Evolutionary conservation across 2,329 filamentous ascomycete genomes (phyloP).

Genomic region (Hypoxylon sp.): DNA sequence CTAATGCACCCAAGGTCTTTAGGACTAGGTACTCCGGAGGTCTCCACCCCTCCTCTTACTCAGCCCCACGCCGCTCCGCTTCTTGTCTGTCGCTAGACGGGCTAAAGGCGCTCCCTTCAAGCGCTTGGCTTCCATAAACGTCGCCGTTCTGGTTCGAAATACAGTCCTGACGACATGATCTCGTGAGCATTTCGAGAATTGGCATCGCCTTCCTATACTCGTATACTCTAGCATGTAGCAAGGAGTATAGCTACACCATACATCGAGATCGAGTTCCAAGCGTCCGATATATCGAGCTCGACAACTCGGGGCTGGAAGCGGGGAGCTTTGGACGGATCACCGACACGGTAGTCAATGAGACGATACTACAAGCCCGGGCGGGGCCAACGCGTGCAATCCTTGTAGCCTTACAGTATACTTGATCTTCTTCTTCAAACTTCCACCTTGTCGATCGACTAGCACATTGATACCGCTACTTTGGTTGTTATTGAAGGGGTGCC

Average conservation of each 20-base stretch:
- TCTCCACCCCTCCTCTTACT: slow-evolving; percentile 38
- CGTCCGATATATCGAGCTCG: slow-evolving; percentile 26
- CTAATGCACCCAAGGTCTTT: slow-evolving; percentile 5
- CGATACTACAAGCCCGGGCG: slow-evolving; percentile 14
- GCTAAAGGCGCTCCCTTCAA: slow-evolving; percentile 31
- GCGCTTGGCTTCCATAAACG: slow-evolving; percentile 19
- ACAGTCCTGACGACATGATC: slow-evolving; percentile 30
- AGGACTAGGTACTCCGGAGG: slow-evolving; percentile 25
- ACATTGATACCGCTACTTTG: slow-evolving; percentile 16
- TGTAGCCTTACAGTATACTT: background rate
- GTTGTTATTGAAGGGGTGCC: slow-evolving; percentile 20
- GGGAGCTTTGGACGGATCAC: slow-evolving; percentile 15
- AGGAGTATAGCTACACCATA: slow-evolving; percentile 1
- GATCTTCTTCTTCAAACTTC: background rate
- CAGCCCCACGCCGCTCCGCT: slow-evolving; percentile 38
- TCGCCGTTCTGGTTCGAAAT: slow-evolving; percentile 30
- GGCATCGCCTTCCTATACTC: background rate
- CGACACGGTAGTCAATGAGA: slow-evolving; percentile 21
- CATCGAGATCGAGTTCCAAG: slow-evolving; percentile 36
- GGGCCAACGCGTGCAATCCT: slow-evolving; percentile 5
- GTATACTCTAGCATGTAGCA: background rate
- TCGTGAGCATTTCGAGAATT: slow-evolving; percentile 9
- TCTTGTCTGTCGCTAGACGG: slow-evolving; percentile 24
- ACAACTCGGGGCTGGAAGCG: slow-evolving; percentile 31
- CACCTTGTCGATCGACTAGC: slow-evolving; percentile 16